Percentiles rank a stretch among this genome's conserved stretches.
Evolutionary conservation across 805 yeast genomes (phyloP).

Genomic region (Wickerhamiella spandovensis): DNA sequence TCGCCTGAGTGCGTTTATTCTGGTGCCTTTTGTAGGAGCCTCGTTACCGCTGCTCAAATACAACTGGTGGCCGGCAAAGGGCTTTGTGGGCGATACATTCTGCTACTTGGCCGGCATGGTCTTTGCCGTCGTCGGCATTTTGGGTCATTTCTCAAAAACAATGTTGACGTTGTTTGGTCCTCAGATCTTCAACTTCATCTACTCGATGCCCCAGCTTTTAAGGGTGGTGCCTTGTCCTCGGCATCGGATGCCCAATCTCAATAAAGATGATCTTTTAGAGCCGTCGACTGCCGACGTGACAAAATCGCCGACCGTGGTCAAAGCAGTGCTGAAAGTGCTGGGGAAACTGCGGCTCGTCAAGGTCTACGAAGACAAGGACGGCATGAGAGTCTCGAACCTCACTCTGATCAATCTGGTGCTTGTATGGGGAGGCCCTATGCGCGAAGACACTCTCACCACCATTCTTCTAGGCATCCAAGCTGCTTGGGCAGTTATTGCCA

Average conservation of each 20-base stretch:
- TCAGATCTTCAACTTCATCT: constrained; percentile 79
- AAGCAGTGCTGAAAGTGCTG: constrained; percentile 32
- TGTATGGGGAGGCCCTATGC: constrained; percentile 81
- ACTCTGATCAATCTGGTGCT: constrained; percentile 74
- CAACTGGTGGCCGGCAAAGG: constrained; percentile 86
- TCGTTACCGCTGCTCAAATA: constrained; percentile 58
- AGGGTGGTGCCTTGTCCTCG: constrained; percentile 86
- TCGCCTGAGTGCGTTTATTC: constrained; percentile 59
- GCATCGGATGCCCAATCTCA: constrained; percentile 77
- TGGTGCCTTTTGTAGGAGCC: constrained; percentile 81
- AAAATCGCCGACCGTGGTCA: constrained; percentile 13
- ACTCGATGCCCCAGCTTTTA: constrained; percentile 86
- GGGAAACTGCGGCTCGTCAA: constrained; percentile 38
- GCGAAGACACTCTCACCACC: constrained; percentile 65
- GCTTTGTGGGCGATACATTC: constrained; percentile 95
- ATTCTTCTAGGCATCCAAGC: constrained; percentile 52
- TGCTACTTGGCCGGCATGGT: constrained; percentile 99
- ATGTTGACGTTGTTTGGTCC: constrained; percentile 75
- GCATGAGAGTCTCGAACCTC: constrained; percentile 54
- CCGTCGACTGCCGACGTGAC: constrained; percentile 39
- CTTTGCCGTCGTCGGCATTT: constrained; percentile 89
- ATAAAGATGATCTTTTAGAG: constrained; percentile 58
- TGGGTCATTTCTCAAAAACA: constrained; percentile 94
- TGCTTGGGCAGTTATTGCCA: constrained; percentile 47
- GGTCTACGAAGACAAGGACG: constrained; percentile 23